A percentile compares a stretch with the other conserved stretches of the same genome.
Conservation (phyloP, 805 yeast species). For the Spathaspora boniae region DNA sequence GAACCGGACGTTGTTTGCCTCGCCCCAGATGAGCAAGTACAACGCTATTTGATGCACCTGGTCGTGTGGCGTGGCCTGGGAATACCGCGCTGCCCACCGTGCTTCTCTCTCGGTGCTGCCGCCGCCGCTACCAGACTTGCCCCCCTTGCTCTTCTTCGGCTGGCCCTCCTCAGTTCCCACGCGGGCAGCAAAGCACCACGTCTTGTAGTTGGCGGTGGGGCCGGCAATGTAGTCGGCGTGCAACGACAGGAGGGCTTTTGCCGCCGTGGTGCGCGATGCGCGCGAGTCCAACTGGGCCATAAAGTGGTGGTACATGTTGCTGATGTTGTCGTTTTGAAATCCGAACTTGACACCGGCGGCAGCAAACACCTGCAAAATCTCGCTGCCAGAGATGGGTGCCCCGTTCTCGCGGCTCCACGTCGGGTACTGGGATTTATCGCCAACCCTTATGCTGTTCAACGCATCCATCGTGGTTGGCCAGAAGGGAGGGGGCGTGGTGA, state of each 20-base stretch:
- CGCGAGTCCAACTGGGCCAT: constrained; percentile 84
- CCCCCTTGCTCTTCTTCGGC: too few relatives aligned
- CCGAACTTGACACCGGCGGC: constrained; percentile 68
- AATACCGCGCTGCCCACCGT: constrained; percentile 73
- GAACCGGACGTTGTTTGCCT: constrained; percentile 61
- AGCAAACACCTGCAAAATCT: constrained; percentile 58
- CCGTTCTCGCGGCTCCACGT: constrained; percentile 27
- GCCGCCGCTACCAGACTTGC: constrained; percentile 40
- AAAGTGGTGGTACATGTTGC: constrained; percentile 78
- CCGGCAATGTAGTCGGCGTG: constrained; percentile 96
- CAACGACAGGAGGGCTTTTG: constrained; percentile 65
- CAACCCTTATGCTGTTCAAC: too few relatives aligned
- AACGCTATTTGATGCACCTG: constrained; percentile 64
- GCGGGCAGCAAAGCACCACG: constrained; percentile 91
- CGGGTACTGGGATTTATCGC: constrained; percentile 5
- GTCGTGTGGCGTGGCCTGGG: constrained; percentile 47
- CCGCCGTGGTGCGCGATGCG: constrained; percentile 72
- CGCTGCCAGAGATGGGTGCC: constrained; percentile 31
- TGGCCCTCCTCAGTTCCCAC: constrained; percentile 69
- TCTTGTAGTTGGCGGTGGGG: constrained; percentile 76
- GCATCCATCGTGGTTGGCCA: too few relatives aligned
- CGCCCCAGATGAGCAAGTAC: constrained; percentile 70
- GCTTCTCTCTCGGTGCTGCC: constrained; percentile 13
- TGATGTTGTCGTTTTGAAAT: constrained; percentile 74
- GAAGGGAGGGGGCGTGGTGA: too few relatives aligned